A percentile compares a stretch with the other conserved stretches of the same genome.
These are phyloP conservation scores for Trametes cubensis DNA, from an alignment of 768 basidiomycete genomes.

Conservation along the genomic window DNA sequence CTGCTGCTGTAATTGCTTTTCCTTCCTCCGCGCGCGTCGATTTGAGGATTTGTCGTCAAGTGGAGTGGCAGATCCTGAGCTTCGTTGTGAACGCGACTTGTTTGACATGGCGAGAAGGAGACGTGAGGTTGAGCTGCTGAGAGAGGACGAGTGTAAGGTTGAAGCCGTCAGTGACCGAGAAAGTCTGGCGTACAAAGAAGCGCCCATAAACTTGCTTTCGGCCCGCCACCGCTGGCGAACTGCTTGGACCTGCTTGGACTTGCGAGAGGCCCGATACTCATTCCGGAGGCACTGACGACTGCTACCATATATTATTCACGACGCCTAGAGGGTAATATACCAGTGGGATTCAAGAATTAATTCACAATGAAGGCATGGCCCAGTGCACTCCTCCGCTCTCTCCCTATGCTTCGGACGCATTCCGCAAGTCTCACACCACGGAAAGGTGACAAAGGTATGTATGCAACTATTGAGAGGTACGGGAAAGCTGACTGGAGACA, in stretches of 20 bases:
- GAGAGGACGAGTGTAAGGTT: neutral
- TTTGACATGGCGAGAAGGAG: conserved; percentile 1
- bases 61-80: conserved; percentile 8
- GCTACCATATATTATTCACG: no score
- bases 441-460: conserved; percentile 36
- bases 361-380: conserved; percentile 18
- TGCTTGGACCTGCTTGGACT: no score
- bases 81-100: conserved; percentile 14
- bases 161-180: neutral
- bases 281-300: no score
- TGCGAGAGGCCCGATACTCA: no score
- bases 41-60: conserved; percentile 9
- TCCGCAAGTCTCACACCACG: conserved; percentile 24
- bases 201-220: conserved; percentile 15
- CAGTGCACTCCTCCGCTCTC: conserved; percentile 13
- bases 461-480: neutral
- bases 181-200: neutral
- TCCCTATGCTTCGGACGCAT: conserved; percentile 20
- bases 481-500: neutral
- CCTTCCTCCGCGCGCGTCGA: conserved; percentile 21
- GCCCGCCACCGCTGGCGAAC: neutral
- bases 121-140: neutral
- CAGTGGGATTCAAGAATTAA: no score
- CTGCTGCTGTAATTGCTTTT: conserved; percentile 15
- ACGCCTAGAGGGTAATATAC: no score